A percentile compares a stretch with the other conserved stretches of the same genome.
Conservation (phyloP, 2,329 filamentous ascomycete species). For the Cladosporium sp. region DNA sequence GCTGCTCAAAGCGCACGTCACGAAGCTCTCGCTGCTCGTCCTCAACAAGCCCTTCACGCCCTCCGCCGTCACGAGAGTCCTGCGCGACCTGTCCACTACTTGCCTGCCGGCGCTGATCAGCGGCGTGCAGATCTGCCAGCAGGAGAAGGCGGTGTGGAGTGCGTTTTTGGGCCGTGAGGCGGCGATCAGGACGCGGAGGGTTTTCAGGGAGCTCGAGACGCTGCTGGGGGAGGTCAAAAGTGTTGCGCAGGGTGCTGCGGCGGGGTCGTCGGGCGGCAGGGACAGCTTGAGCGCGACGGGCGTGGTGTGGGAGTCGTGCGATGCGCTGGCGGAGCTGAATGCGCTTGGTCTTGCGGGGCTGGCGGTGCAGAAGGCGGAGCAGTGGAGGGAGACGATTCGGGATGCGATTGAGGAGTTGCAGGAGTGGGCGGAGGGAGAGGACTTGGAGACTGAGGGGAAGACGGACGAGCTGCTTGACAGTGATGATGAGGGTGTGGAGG, state of each 20-base stretch:
- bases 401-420: constrained; percentile 82
- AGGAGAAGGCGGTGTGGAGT: constrained; percentile 52
- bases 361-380: constrained; percentile 63
- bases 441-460: constrained; percentile 36
- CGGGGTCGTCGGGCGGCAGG: constrained; percentile 39
- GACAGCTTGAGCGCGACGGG: constrained; percentile 61
- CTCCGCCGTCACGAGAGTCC: constrained; percentile 62
- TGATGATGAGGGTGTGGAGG: constrained; percentile 34
- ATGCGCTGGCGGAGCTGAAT: constrained; percentile 60
- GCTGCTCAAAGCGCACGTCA: constrained; percentile 74
- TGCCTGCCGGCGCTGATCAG: constrained; percentile 71
- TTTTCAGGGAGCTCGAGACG: constrained; percentile 56
- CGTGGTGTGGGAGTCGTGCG: constrained; percentile 77
- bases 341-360: constrained; percentile 63
- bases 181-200: constrained; percentile 50
- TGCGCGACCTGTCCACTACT: constrained; percentile 64
- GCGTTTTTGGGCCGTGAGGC: constrained; percentile 58
- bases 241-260: constrained; percentile 42
- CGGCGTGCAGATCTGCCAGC: constrained; percentile 59
- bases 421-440: constrained; percentile 69
- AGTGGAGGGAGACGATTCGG: constrained; percentile 67
- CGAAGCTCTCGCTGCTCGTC: constrained; percentile 79
- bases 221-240: constrained; percentile 56
- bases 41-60: constrained; percentile 84
- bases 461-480: constrained; percentile 32